phyloP scores from a whole-genome alignment of 345 rosid species.

The Aethionema arabicum region DNA sequence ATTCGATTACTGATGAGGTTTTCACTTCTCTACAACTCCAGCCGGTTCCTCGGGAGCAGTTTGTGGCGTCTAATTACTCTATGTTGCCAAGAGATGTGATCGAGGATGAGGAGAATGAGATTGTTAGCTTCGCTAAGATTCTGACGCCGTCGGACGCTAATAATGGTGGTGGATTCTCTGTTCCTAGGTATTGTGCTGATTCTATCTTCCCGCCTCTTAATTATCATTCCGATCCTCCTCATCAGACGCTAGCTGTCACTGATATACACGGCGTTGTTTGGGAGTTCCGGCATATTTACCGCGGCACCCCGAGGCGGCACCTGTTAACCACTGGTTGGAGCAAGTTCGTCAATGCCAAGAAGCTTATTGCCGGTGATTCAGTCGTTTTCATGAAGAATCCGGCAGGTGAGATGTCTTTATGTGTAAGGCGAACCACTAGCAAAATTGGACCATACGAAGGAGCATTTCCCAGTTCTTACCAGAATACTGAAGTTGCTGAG shows the following conservation, averaged over 20 bases:
- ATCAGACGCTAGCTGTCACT: conserved; percentile 61
- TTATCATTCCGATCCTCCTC: conserved; percentile 76
- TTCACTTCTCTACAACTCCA: conserved; percentile 51
- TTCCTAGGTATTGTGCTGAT: conserved; percentile 90
- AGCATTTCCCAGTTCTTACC: conserved; percentile 48
- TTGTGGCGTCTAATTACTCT: conserved; percentile 23
- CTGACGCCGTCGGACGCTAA: conserved; percentile 91
- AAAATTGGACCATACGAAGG: conserved; percentile 27
- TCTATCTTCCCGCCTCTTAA: conserved; percentile 78
- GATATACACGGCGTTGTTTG: conserved; percentile 72
- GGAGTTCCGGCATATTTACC: conserved; percentile 84
- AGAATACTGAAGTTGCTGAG: conserved; percentile 6
- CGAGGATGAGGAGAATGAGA: conserved; percentile 38
- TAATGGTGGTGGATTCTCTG: conserved; percentile 96
- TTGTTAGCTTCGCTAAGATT: conserved; percentile 63
- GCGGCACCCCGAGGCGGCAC: conserved; percentile 90
- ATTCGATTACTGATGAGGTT: conserved; percentile 77
- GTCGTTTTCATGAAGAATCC: conserved; percentile 77
- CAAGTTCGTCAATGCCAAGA: conserved; percentile 84
- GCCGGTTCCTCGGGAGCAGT: conserved; percentile 21
- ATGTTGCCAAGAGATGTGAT: conserved; percentile 6
- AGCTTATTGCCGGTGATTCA: conserved; percentile 84
- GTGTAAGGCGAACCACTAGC: conserved; percentile 56
- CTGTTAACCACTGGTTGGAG: conserved; percentile 95
- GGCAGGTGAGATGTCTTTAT: conserved; percentile 56